A percentile compares a stretch with the other conserved stretches of the same genome.
Conservation (phyloP, 768 basidiomycete genomes). For the Coprinopsis sp. region DNA sequence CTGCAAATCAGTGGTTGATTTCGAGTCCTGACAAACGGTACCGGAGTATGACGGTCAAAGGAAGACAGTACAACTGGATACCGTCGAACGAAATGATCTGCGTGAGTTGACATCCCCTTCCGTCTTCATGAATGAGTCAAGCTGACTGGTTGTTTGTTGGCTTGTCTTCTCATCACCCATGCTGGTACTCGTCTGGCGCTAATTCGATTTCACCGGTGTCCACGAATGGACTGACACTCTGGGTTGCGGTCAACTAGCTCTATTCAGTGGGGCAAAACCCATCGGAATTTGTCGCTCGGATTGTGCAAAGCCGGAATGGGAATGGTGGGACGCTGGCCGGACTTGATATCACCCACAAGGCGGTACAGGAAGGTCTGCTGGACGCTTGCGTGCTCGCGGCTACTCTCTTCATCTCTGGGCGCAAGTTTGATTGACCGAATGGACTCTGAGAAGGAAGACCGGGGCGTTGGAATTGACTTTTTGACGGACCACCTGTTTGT, state of each 20-base stretch:
- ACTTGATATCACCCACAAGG: constrained; percentile 7
- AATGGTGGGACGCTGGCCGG: not conserved
- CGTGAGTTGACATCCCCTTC: not conserved
- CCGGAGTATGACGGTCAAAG: constrained; percentile 5
- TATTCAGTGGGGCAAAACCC: constrained; percentile 8
- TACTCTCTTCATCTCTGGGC: constrained; percentile 8
- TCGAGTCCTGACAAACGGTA: constrained; percentile 6
- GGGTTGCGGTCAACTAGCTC: not conserved
- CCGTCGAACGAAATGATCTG: constrained; percentile 7
- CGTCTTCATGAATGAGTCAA: not conserved
- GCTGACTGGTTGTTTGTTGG: not conserved
- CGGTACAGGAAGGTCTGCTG: constrained; percentile 8
- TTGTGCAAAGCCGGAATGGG: constrained; percentile 3
- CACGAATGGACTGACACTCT: not conserved
- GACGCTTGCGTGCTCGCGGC: constrained; percentile 9
- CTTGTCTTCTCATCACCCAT: not conserved
- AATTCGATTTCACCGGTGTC: no score
- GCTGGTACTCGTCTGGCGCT: not conserved
- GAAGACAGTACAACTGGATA: constrained; percentile 6
- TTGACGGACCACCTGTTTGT: no score
- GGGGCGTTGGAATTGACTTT: not conserved
- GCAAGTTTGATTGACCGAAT: constrained; percentile 6
- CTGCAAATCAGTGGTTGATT: constrained; percentile 5
- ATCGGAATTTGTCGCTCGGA: constrained; percentile 11
- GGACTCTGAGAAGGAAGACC: not conserved